Evolutionary conservation across 139 green algal genomes (phyloP).

Genomic region (Coelastrella sp.): DNA sequence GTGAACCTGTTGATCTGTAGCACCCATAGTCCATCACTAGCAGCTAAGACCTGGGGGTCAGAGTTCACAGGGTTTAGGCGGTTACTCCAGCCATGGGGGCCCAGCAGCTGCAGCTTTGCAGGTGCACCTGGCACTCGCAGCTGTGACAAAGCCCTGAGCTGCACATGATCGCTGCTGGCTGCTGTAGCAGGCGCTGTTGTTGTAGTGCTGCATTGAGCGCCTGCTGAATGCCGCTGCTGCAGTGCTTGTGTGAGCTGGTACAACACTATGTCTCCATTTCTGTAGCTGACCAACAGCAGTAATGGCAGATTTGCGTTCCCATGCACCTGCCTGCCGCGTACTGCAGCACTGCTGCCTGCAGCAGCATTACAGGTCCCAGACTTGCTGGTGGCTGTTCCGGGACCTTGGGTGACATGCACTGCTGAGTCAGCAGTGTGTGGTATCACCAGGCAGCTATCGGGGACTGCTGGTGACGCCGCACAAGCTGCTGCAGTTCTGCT

Average conservation of each 20-base stretch:
- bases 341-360: background rate
- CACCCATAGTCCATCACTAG: background rate
- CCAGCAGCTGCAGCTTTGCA: constrained; percentile 12
- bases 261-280: constrained; percentile 24
- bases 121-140: constrained; percentile 1
- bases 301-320: background rate
- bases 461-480: constrained; percentile 5
- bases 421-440: background rate
- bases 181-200: background rate
- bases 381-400: background rate
- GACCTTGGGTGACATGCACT: background rate
- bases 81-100: background rate
- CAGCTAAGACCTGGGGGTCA: background rate
- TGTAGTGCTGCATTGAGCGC: background rate
- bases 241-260: background rate
- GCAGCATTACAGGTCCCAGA: background rate
- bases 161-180: background rate
- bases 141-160: constrained; percentile 9
- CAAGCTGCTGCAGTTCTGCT: constrained; percentile 2
- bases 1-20: background rate
- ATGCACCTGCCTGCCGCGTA: background rate
- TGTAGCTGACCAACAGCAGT: constrained; percentile 20
- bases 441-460: constrained; percentile 17
- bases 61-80: background rate
- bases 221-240: background rate